These are phyloP conservation scores for Zygnema circumcarinatum DNA, from an alignment of 139 green algal genomes.

Conservation along the genomic window DNA sequence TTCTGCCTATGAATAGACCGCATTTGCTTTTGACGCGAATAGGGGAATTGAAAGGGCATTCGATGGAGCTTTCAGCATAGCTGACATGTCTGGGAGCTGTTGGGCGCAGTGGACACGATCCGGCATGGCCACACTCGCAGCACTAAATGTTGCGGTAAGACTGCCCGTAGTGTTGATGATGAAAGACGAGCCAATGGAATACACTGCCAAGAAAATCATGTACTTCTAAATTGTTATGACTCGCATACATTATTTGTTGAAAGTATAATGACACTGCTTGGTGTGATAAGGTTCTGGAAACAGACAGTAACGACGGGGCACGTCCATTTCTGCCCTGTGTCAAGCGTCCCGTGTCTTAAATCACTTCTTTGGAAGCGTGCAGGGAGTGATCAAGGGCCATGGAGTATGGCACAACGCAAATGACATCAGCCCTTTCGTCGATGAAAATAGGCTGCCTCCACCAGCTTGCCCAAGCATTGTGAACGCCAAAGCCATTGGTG, in stretches of 20 bases:
- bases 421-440: constrained; percentile 85
- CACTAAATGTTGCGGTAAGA: constrained; percentile 85
- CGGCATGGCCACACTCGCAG: constrained; percentile 86
- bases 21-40: too few species aligned
- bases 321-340: too few species aligned
- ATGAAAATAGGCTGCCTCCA: constrained; percentile 32
- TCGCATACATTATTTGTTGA: too few species aligned
- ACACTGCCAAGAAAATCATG: constrained; percentile 3
- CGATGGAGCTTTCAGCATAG: too few species aligned
- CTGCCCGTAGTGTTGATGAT: not conserved
- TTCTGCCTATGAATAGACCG: too few species aligned
- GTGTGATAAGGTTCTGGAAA: too few species aligned
- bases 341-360: too few species aligned
- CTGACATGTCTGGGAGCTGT: not conserved
- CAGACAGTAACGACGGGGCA: too few species aligned
- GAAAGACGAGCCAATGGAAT: not conserved
- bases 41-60: too few species aligned
- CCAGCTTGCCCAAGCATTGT: constrained; percentile 88
- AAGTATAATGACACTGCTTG: too few species aligned
- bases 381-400: constrained; percentile 60
- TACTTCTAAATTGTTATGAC: too few species aligned
- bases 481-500: constrained; percentile 88
- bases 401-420: constrained; percentile 76
- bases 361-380: not conserved
- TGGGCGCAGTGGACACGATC: constrained; percentile 54